Percentiles rank a stretch among this genome's conserved stretches.
Conservation (phyloP, 305 asterid genomes). For the Ilex paraguariensis region DNA sequence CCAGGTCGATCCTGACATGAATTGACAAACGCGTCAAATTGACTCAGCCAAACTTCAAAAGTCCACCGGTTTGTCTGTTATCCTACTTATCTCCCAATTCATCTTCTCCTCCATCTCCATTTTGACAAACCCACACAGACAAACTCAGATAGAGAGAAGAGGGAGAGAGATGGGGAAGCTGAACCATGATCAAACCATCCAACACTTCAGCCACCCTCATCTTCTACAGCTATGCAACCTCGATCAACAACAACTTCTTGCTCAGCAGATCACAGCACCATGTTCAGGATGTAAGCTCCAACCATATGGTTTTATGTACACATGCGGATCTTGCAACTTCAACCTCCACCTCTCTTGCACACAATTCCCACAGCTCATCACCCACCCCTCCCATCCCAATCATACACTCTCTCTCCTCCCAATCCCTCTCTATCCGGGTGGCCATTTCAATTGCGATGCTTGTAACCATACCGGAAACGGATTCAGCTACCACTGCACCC, state of each 20-base stretch:
- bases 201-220: conserved; percentile 50
- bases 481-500: conserved; percentile 57
- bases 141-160: neutral
- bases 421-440: conserved; percentile 36
- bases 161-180: conserved; percentile 32
- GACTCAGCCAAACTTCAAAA: conserved; percentile 12
- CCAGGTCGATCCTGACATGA: too few species aligned
- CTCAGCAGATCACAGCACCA: neutral
- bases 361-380: conserved; percentile 36
- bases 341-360: conserved; percentile 50
- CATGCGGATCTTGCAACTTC: conserved; percentile 53
- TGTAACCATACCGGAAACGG: conserved; percentile 42
- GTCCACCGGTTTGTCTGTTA: conserved; percentile 18
- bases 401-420: conserved; percentile 42
- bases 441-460: conserved; percentile 60
- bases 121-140: conserved; percentile 2
- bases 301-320: conserved; percentile 37
- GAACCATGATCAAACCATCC: conserved; percentile 17
- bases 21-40: conserved; percentile 20
- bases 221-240: conserved; percentile 28
- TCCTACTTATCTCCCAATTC: neutral
- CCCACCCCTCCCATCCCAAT: conserved; percentile 53
- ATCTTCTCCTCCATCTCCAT: conserved; percentile 1
- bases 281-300: conserved; percentile 52
- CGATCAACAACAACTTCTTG: conserved; percentile 13